These are phyloP conservation scores for Alternaria atra DNA, from an alignment of 2,329 filamentous ascomycete genomes.

Conservation along the genomic window DNA sequence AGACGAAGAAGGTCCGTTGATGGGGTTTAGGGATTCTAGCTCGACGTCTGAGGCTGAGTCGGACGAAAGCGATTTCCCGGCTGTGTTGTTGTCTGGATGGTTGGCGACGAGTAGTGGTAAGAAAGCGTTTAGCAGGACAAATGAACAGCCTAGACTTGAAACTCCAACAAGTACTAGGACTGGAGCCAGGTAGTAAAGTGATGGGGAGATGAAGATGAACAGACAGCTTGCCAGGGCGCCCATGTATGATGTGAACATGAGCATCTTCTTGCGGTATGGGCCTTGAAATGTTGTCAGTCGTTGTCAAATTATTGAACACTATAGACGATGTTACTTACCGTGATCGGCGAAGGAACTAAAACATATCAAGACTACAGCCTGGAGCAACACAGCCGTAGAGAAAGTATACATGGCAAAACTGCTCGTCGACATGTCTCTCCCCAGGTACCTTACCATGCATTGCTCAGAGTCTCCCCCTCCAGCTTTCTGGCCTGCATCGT, in stretches of 20 bases:
- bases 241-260: conserved; percentile 80
- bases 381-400: conserved; percentile 83
- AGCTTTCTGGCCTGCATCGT: conserved; percentile 21
- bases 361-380: conserved; percentile 87
- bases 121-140: conserved; percentile 94
- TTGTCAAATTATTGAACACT: background rate
- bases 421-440: conserved; percentile 84
- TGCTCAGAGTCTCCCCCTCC: conserved; percentile 55
- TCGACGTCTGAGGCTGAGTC: conserved; percentile 35
- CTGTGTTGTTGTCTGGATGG: conserved; percentile 63
- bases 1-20: background rate
- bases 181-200: conserved; percentile 80
- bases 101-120: conserved; percentile 86
- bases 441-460: conserved; percentile 81
- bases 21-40: conserved; percentile 37
- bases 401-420: conserved; percentile 98
- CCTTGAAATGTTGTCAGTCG: conserved; percentile 32
- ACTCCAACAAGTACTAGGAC: conserved; percentile 86
- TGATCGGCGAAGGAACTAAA: conserved; percentile 95
- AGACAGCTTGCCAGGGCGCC: conserved; percentile 81
- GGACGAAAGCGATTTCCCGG: conserved; percentile 14
- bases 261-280: conserved; percentile 80
- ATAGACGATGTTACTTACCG: conserved; percentile 61
- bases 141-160: conserved; percentile 91
- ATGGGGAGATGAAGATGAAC: conserved; percentile 78